A percentile compares a stretch with the other conserved stretches of the same genome.
These are phyloP conservation scores for Dioscorea alata DNA, from an alignment of 106 monocot species.

Conservation along the genomic window DNA sequence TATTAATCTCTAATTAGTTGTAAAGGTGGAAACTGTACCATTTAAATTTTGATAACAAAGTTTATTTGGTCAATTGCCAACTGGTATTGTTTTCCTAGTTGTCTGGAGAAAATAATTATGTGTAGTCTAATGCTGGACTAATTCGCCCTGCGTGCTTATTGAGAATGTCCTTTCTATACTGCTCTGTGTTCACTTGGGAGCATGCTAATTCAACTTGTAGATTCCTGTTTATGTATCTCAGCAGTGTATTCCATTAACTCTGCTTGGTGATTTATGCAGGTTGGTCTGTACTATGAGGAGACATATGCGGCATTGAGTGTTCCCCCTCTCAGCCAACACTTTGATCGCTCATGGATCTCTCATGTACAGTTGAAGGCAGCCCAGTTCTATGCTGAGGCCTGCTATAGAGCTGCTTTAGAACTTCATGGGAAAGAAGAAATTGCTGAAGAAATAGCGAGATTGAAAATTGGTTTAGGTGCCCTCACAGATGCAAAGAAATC, in stretches of 20 bases:
- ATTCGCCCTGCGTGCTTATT: too few species aligned
- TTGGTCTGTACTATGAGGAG: slow-evolving; percentile 58
- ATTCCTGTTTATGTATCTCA: too few species aligned
- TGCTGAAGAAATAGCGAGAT: slow-evolving; percentile 49
- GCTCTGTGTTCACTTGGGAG: background rate
- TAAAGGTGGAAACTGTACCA: too few species aligned
- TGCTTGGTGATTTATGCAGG: slow-evolving; percentile 29
- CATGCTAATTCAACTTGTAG: too few species aligned
- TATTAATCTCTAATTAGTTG: too few species aligned
- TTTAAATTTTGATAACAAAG: too few species aligned
- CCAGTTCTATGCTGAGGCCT: slow-evolving; percentile 58
- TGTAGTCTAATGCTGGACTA: too few species aligned
- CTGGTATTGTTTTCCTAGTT: too few species aligned
- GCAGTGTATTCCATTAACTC: background rate
- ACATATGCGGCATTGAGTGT: slow-evolving; percentile 26
- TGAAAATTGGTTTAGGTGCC: slow-evolving; percentile 35
- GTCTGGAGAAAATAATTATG: too few species aligned
- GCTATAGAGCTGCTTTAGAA: slow-evolving; percentile 37
- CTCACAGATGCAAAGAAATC: slow-evolving; percentile 44
- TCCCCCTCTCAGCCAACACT: slow-evolving; percentile 50
- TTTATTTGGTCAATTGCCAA: too few species aligned
- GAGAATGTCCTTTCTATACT: too few species aligned
- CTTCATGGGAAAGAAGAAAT: slow-evolving; percentile 60
- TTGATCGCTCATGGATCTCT: slow-evolving; percentile 43
- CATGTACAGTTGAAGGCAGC: slow-evolving; percentile 63